These are phyloP conservation scores for Coniferiporia sulphurascens DNA, from an alignment of 1,284 basidiomycete species.

Conservation along the genomic window DNA sequence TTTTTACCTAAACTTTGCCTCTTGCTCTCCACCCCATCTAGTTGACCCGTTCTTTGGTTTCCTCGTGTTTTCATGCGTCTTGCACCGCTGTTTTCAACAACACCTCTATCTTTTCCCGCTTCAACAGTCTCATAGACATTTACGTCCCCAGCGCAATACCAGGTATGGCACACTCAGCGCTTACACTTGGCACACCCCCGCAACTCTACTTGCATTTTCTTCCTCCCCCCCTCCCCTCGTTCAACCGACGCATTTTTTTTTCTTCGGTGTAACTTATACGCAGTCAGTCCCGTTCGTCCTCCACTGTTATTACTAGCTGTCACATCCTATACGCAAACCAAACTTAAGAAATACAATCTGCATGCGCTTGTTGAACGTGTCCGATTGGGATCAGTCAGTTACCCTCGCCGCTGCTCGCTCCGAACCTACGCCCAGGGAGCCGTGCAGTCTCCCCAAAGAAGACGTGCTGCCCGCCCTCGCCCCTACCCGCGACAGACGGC, in stretches of 20 bases:
- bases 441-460: conserved; percentile 22
- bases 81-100: conserved; percentile 30
- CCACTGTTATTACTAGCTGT: not conserved
- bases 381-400: not conserved
- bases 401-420: not conserved
- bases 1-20: not conserved
- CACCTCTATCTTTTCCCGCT: conserved; percentile 22
- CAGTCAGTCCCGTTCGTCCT: not conserved
- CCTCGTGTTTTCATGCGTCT: not conserved
- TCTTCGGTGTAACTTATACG: conserved; percentile 17
- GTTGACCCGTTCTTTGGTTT: not conserved
- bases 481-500: conserved; percentile 17
- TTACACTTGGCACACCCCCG: not conserved
- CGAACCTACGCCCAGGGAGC: conserved; percentile 17
- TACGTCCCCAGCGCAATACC: not conserved
- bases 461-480: conserved; percentile 14
- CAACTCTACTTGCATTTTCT: conserved; percentile 3
- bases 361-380: not conserved
- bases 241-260: conserved; percentile 5
- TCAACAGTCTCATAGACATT: conserved; percentile 18
- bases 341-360: not conserved
- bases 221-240: not conserved
- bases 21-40: not conserved
- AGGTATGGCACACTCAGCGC: not conserved
- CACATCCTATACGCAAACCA: not conserved